phyloP scores from a whole-genome alignment of 2,329 filamentous ascomycete genomes.

The Emergomyces africanus region DNA sequence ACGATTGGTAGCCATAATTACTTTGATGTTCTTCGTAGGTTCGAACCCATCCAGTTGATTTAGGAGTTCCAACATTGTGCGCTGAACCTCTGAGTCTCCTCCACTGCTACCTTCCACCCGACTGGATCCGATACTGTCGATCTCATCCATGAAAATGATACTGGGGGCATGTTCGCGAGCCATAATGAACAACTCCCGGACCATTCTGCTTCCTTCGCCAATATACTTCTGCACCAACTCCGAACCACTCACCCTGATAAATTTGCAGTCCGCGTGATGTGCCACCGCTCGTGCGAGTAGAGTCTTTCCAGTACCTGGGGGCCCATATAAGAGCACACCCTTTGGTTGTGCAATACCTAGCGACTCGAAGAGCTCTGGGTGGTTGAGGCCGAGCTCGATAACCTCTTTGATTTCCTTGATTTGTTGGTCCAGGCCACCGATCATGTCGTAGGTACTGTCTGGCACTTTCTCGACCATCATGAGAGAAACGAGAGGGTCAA shows the following conservation, averaged over 20 bases:
- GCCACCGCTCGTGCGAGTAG: constrained; percentile 88
- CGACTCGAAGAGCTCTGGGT: constrained; percentile 98
- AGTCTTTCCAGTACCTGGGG: constrained; percentile 94
- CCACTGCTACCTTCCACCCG: constrained; percentile 92
- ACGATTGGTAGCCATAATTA: constrained; percentile 99
- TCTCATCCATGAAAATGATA: constrained; percentile 99
- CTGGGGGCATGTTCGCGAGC: constrained; percentile 93
- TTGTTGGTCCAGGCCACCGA: constrained; percentile 94
- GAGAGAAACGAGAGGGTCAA: constrained; percentile 94
- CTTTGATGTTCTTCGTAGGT: constrained; percentile 99
- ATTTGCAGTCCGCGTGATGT: constrained; percentile 98
- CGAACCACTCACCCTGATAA: constrained; percentile 91
- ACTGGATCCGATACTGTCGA: constrained; percentile 95
- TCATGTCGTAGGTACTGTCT: constrained; percentile 99
- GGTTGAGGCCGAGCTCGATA: constrained; percentile 95
- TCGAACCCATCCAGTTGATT: constrained; percentile 99
- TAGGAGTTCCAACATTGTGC: constrained; percentile 94
- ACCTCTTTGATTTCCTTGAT: constrained; percentile 99
- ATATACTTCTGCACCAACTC: constrained; percentile 99
- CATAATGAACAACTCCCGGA: constrained; percentile 98
- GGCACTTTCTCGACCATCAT: constrained; percentile 99
- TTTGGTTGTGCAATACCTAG: constrained; percentile 97
- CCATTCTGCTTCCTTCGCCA: constrained; percentile 95
- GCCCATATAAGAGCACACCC: constrained; percentile 90
- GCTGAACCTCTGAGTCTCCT: constrained; percentile 94